Evolutionary conservation across 371 early-diverging fungal species (phyloP), one percentile per base, ranked within the genome.

Genomic region (Mucor racemosus): DNA sequence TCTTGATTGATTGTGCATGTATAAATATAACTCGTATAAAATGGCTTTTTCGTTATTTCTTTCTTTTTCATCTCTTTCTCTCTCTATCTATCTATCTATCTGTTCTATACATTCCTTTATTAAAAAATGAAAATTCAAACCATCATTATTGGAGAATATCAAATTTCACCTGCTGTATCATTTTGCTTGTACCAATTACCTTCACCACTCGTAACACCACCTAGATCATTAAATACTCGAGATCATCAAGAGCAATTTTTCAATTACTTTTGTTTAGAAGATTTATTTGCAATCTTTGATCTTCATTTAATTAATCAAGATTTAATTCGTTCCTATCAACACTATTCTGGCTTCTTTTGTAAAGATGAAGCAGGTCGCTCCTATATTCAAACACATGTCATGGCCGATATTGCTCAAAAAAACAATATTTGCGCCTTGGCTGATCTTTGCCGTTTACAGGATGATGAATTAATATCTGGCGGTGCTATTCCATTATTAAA

Each of bases 171-270:
- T 5, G 9, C 57, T 19, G 61, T 58, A 15, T 17, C 42, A 3
- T 69, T 69, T 58, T 64, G 69, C 39, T 56, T 69, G 21, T 69
- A 65, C 40, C 69, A 69, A 46, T 33, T 69, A 13, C 55, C 60
- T n/a, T 41, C 69, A 46, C 69, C 69, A 53, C 36, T 69, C 5
- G 48, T 62, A 7, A 65, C 69, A 15, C 69, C 69, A 8, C 65
- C 64, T 1, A 40, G 41, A 21, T 53, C 64, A 7, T 39, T 58
- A 6, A 17, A 61, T n/a, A 44, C 42, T 15, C 55, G 55, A 55
- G 36, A 36, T 34, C 55, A 36, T 8, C 59, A 60, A 35, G 40
- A 63, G 5, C 60, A 57, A 33, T 19, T 36, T 36, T 39, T 65
- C 14, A 58, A 64, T 17, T 69, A 64, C n/a, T 69, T 60, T 38